Evolutionary conservation across 257 asterid species (phyloP), one percentile per base, ranked within the genome.

Genomic region (Cruciata laevipes): DNA sequence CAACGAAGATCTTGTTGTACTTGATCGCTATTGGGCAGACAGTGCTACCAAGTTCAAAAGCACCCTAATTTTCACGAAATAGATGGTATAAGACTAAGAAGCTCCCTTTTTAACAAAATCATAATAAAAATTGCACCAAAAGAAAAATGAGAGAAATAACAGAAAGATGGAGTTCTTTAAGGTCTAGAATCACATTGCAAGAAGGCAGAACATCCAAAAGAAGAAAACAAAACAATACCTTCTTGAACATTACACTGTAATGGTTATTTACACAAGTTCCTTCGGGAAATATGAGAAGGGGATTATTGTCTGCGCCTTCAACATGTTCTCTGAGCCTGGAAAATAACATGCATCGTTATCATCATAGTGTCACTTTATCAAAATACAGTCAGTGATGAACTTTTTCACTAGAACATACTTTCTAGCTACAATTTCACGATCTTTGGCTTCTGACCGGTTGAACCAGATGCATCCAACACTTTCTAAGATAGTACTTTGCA

Each of bases 381-480:
- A 11, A 20, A 75, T 30, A 35, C 47, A 23, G 33, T 38, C 64
- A 23, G 2, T 55, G 30, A 11, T 30, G n/a, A 38, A 42, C 20
- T 14, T 65, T 53, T 68, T 65, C 17, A 59, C 9, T 32, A 71
- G 71, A 61, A 71, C 95, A 58, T 87, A 94, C 99, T 89, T 94
- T 81, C 81, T 80, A 35, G 99, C 87, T 14, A 94, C 96, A 78
- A 84, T 86, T 83, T 84, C 96, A 79, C 99, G 98, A 78, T 94
- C 99, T 79, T 88, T 94, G 69, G 96, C 79, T 80, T 90, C 99
- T 57, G 98, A 75, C 63, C 99, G 98, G 76, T 94, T 85, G 87
- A 94, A 94, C 99, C 99, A 94, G 84, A 94, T 90, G 69, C 98
- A 90, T 72, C 99, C 99, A 60, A 94, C 83, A 81, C 98, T 86